phyloP scores from a whole-genome alignment of 73 alveolate species.

The Tetrahymena malaccensis region DNA sequence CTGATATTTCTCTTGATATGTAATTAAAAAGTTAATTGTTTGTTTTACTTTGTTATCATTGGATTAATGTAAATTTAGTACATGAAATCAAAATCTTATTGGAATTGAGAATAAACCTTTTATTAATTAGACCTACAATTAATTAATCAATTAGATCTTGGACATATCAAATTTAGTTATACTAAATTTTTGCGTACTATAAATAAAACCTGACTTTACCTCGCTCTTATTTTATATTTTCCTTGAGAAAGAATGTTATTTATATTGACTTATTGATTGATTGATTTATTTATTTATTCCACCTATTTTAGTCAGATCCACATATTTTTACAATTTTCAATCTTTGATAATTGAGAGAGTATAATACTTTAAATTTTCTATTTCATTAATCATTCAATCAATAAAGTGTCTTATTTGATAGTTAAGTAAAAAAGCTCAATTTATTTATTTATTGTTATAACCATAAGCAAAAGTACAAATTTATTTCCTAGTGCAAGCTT shows the following conservation, averaged over 20 bases:
- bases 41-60: not conserved
- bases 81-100: not conserved
- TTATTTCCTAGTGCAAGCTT: not conserved
- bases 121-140: not conserved
- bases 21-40: not conserved
- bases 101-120: not conserved
- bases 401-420: not conserved
- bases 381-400: not conserved
- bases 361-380: not conserved
- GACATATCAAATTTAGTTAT: not conserved
- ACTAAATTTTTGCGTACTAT: not conserved
- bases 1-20: not conserved
- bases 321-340: no score
- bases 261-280: no score
- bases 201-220: not conserved
- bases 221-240: not conserved
- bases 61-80: not conserved
- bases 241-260: no score
- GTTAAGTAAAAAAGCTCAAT: no score
- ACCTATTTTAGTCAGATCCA: not conserved
- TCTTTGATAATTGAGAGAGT: not conserved
- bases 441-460: no score
- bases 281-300: not conserved
- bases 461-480: not conserved
- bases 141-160: not conserved